phyloP scores from a whole-genome alignment of 768 basidiomycete genomes.

The Lactifluus echinatus region DNA sequence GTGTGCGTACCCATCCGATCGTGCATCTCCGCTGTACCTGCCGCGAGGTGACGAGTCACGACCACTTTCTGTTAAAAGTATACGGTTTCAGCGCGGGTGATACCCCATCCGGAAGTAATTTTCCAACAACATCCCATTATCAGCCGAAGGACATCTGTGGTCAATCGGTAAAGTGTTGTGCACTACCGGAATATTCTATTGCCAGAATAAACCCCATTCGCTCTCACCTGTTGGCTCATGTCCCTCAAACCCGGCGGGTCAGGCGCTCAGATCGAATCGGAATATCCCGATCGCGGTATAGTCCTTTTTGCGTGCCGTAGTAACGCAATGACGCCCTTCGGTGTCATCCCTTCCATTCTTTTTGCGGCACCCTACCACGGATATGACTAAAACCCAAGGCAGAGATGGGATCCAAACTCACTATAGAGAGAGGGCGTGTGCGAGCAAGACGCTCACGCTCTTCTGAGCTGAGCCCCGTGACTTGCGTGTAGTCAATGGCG shows the following conservation, averaged over 20 bases:
- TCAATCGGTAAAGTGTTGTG: conserved; percentile 6
- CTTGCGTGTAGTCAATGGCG: conserved; percentile 54
- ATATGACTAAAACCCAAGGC: background rate
- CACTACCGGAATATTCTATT: conserved; percentile 2
- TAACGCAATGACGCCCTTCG: conserved; percentile 58
- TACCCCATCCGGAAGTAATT: conserved; percentile 6
- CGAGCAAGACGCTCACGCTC: conserved; percentile 53
- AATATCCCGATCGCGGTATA: conserved; percentile 3
- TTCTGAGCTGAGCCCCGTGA: conserved; percentile 69
- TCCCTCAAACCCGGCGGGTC: background rate
- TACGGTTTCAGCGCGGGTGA: conserved; percentile 4
- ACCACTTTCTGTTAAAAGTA: conserved; percentile 1
- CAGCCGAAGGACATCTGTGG: conserved; percentile 2
- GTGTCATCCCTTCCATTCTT: conserved; percentile 91
- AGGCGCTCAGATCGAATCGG: background rate
- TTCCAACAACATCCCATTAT: conserved; percentile 5
- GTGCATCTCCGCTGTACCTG: background rate
- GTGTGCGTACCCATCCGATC: background rate
- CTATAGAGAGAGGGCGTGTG: conserved; percentile 63
- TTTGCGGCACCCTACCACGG: conserved; percentile 75
- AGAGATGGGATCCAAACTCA: conserved; percentile 25
- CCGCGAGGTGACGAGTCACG: conserved; percentile 4
- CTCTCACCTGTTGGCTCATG: background rate
- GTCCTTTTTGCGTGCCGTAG: conserved; percentile 51
- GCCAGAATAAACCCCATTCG: conserved; percentile 5